Conservation (phyloP, 345 rosid species). For the Linum tenue region DNA sequence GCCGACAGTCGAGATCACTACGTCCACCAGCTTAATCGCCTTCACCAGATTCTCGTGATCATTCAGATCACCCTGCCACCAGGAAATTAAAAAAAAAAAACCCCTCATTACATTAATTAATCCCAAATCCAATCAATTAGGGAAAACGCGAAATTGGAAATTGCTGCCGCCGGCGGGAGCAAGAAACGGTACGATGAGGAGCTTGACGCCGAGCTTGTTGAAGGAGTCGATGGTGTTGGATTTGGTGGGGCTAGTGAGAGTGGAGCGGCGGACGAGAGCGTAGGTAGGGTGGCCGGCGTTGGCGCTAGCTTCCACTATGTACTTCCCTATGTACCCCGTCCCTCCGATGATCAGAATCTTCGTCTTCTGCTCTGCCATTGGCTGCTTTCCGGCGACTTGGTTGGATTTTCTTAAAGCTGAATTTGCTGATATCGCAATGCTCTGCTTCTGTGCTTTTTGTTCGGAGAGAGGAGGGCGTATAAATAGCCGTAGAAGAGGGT, state of each 20-base stretch:
- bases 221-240: neutral
- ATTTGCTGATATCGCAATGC: no score
- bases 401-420: no score
- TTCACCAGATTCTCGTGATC: conserved; percentile 66
- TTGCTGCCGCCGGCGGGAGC: neutral
- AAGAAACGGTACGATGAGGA: conserved; percentile 2
- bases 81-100: neutral
- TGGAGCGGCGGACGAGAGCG: conserved; percentile 9
- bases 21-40: conserved; percentile 68
- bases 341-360: conserved; percentile 13
- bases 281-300: conserved; percentile 13
- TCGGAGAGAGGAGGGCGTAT: no score
- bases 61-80: conserved; percentile 45
- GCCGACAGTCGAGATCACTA: conserved; percentile 67
- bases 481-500: no score
- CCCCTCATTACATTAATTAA: neutral
- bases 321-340: conserved; percentile 13
- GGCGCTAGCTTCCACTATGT: conserved; percentile 13
- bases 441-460: no score
- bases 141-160: no score
- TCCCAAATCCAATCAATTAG: neutral
- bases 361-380: conserved; percentile 2
- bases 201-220: conserved; percentile 5
- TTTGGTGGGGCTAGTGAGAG: conserved; percentile 5
- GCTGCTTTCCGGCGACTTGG: no score